Evolutionary conservation across 2,329 filamentous ascomycete genomes (phyloP).

Genomic region (Huntiella moniliformis): DNA sequence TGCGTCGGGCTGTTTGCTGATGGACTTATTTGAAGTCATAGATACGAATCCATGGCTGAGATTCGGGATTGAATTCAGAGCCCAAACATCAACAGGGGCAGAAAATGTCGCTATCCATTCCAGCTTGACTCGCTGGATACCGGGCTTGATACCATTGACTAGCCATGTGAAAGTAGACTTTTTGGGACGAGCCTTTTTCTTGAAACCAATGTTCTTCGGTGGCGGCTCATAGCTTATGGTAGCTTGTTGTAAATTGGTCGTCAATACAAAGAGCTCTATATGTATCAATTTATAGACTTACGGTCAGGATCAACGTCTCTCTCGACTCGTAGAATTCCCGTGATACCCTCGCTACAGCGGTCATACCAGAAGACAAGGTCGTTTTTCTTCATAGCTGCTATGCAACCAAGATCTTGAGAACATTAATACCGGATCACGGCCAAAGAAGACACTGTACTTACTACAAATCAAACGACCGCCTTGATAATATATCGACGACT

Average conservation of each 20-base stretch:
- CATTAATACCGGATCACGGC: neutral
- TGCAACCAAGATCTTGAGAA: constrained; percentile 4
- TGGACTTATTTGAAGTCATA: neutral
- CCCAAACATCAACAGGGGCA: neutral
- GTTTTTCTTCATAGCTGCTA: constrained; percentile 7
- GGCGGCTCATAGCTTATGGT: neutral
- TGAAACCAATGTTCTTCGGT: neutral
- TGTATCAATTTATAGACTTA: neutral
- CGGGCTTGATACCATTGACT: neutral
- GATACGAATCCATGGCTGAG: neutral
- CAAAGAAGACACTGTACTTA: neutral
- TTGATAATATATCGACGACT: neutral
- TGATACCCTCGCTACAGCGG: constrained; percentile 3
- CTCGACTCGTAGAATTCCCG: constrained; percentile 2
- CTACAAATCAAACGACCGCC: constrained; percentile 5
- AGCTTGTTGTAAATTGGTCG: neutral
- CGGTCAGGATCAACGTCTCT: constrained; percentile 1
- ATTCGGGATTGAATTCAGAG: neutral
- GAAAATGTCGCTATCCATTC: constrained; percentile 9
- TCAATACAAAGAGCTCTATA: neutral
- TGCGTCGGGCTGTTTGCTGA: neutral
- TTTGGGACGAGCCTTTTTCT: neutral
- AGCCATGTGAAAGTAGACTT: constrained; percentile 2
- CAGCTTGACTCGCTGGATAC: constrained; percentile 3
- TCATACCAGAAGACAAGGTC: constrained; percentile 11